Evolutionary conservation across 1,139 yeast species (phyloP).

Genomic region (Protomyces arabidopsidicola): DNA sequence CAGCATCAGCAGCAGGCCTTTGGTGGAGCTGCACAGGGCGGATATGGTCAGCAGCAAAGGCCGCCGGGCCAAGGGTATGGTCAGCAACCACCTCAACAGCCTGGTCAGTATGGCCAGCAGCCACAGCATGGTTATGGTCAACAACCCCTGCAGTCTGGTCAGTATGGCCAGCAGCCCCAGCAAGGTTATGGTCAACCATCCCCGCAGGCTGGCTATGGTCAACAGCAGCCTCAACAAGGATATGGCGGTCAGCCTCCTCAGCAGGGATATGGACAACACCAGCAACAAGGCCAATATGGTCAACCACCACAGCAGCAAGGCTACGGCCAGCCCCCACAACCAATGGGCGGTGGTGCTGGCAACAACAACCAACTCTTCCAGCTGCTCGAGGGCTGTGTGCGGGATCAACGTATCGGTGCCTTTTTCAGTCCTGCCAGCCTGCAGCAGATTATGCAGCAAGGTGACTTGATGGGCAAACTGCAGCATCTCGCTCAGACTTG

Average conservation of each 20-base stretch:
- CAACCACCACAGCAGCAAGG: constrained; percentile 26
- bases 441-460: constrained; percentile 37
- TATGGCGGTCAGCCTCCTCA: constrained; percentile 36
- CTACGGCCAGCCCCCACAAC: constrained; percentile 11
- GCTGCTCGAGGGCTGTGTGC: constrained; percentile 34
- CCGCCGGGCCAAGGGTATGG: constrained; percentile 4
- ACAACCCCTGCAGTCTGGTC: constrained; percentile 38
- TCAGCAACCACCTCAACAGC: neutral
- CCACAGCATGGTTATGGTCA: constrained; percentile 18
- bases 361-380: constrained; percentile 4
- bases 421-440: constrained; percentile 39
- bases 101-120: constrained; percentile 4
- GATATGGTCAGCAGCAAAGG: neutral
- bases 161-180: constrained; percentile 13
- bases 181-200: constrained; percentile 35
- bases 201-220: constrained; percentile 34
- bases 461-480: constrained; percentile 35
- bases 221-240: constrained; percentile 4
- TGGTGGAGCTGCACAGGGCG: neutral
- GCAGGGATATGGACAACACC: constrained; percentile 17
- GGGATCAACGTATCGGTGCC: constrained; percentile 37
- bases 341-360: constrained; percentile 1
- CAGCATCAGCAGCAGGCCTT: constrained; percentile 6
- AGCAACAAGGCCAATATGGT: constrained; percentile 35
- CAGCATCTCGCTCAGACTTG: constrained; percentile 36